Percentiles rank a stretch among this genome's conserved stretches.
phyloP scores from a whole-genome alignment of 352 stramenopile species.

The Phytophthora constricta region DNA sequence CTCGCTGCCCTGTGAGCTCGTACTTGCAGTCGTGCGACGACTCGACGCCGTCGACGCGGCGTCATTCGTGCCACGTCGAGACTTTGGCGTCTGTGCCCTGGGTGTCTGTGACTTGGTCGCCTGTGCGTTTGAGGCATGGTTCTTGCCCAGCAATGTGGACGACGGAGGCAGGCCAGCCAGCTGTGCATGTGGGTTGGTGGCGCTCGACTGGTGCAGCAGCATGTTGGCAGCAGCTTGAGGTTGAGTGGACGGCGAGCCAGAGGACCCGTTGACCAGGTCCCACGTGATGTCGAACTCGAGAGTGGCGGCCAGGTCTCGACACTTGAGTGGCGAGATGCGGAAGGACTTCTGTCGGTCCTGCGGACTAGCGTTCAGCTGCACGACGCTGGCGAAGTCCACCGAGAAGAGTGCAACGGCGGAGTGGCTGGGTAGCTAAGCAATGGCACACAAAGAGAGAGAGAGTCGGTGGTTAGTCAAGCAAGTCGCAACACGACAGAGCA shows the following conservation, averaged over 20 bases:
- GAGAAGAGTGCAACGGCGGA: constrained; percentile 80
- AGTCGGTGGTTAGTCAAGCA: constrained; percentile 16
- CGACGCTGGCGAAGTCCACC: constrained; percentile 75
- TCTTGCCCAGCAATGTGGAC: constrained; percentile 45
- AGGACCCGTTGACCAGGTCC: constrained; percentile 48
- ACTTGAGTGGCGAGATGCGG: constrained; percentile 74
- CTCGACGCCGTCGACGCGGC: constrained; percentile 47
- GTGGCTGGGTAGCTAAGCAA: constrained; percentile 70
- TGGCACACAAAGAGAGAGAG: constrained; percentile 14
- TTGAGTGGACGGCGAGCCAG: constrained; percentile 14
- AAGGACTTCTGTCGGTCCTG: constrained; percentile 59
- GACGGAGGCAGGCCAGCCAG: constrained; percentile 46
- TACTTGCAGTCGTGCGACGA: constrained; percentile 61
- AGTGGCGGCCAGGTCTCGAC: constrained; percentile 71
- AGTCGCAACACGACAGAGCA: background rate
- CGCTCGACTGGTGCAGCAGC: constrained; percentile 24
- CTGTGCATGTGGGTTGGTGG: constrained; percentile 11
- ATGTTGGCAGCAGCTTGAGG: constrained; percentile 16
- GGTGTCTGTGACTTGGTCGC: constrained; percentile 19
- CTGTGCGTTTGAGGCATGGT: constrained; percentile 1
- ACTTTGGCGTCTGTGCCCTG: constrained; percentile 31
- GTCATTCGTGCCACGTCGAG: constrained; percentile 25
- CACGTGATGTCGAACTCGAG: constrained; percentile 83
- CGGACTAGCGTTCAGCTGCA: constrained; percentile 49
- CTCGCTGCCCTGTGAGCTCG: constrained; percentile 69